Percentiles rank a stretch among this genome's conserved stretches.
Evolutionary conservation across 2,329 filamentous ascomycete genomes (phyloP).

Genomic region (Aspergillus flavus): DNA sequence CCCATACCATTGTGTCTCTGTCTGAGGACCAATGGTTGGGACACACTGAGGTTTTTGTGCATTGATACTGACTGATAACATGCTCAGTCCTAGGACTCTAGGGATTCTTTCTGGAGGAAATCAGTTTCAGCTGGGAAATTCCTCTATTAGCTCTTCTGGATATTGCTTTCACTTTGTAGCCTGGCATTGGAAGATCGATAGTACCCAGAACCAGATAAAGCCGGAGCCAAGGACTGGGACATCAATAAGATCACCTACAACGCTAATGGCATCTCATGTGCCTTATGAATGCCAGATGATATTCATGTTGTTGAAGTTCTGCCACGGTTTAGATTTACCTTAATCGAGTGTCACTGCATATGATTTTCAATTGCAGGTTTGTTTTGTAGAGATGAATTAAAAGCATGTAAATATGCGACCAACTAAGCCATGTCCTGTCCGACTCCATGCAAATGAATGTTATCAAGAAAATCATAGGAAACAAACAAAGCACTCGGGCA

Average conservation of each 20-base stretch:
- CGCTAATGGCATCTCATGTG: background rate
- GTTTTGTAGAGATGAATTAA: background rate
- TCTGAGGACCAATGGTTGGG: background rate
- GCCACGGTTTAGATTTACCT: background rate
- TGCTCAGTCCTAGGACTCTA: background rate
- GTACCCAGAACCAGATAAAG: background rate
- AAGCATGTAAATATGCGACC: slow-evolving; percentile 4
- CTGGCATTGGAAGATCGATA: background rate
- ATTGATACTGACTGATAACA: background rate
- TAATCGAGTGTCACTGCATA: background rate
- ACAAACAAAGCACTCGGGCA: background rate
- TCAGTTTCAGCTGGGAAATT: background rate
- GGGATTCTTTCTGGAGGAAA: too few species aligned
- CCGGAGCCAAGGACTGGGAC: background rate
- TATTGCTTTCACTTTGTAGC: background rate
- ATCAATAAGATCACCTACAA: background rate
- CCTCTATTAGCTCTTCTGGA: background rate
- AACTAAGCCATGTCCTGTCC: background rate
- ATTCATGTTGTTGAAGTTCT: background rate
- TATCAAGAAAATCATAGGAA: background rate
- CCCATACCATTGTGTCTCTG: background rate
- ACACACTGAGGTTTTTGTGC: background rate
- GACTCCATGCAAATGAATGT: slow-evolving; percentile 5
- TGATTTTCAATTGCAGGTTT: too few species aligned
- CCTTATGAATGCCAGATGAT: too few species aligned